Percentiles rank a stretch among this genome's conserved stretches.
Evolutionary conservation across 495 filamentous ascomycete species (phyloP).

Genomic region (Penicillium lividum): DNA sequence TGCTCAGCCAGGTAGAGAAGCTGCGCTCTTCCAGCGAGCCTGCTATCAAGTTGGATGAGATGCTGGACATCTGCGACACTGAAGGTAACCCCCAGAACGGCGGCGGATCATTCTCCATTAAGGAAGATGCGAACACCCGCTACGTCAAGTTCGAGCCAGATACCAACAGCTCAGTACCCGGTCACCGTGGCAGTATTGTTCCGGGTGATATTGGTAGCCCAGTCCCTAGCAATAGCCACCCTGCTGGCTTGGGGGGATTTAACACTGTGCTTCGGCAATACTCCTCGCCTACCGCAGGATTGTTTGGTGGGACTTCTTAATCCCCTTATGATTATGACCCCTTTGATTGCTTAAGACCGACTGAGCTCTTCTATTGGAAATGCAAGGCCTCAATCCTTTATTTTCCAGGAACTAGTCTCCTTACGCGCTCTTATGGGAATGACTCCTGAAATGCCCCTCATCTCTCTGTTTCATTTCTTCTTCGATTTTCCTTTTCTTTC

Average conservation of each 20-base stretch:
- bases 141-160: conserved; percentile 66
- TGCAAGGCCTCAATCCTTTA: not conserved
- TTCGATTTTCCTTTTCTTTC: conserved; percentile 12
- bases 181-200: conserved; percentile 44
- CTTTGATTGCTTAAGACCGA: not conserved
- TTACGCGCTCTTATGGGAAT: conserved; percentile 18
- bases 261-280: conserved; percentile 39
- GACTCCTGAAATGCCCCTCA: conserved; percentile 18
- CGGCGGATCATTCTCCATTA: conserved; percentile 76
- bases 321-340: conserved; percentile 7
- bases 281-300: conserved; percentile 25
- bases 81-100: conserved; percentile 86
- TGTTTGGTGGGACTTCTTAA: conserved; percentile 29
- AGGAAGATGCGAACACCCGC: conserved; percentile 49
- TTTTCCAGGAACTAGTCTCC: conserved; percentile 1
- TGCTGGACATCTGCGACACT: conserved; percentile 89
- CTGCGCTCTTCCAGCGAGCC: conserved; percentile 57
- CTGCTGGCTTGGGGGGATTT: conserved; percentile 43
- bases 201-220: conserved; percentile 56
- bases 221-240: conserved; percentile 42
- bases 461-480: conserved; percentile 6
- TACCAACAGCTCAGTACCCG: conserved; percentile 40
- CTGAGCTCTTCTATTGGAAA: not conserved
- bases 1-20: conserved; percentile 67
- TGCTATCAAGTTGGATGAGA: conserved; percentile 64